These are phyloP conservation scores for Westerdykella sp. DNA, from an alignment of 2,329 filamentous ascomycete genomes.

Conservation along the genomic window DNA sequence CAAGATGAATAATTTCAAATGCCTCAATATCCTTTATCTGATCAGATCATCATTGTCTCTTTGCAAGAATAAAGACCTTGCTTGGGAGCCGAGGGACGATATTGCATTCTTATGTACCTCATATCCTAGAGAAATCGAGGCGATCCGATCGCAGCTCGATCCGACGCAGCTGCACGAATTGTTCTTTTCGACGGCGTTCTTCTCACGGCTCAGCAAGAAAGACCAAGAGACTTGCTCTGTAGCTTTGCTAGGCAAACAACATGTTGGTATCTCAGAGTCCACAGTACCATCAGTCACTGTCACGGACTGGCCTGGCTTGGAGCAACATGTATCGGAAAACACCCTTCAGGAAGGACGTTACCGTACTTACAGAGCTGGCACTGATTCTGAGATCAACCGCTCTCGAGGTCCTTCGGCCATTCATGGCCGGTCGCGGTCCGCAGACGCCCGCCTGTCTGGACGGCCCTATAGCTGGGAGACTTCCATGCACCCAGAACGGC, in stretches of 20 bases:
- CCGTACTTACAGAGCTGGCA: no score
- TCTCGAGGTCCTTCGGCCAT: no score
- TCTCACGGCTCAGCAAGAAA: slow-evolving; percentile 5
- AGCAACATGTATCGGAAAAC: no score
- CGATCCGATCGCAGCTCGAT: slow-evolving; percentile 19
- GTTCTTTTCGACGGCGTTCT: slow-evolving; percentile 24
- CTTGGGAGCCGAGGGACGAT: slow-evolving; percentile 27
- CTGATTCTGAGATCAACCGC: no score
- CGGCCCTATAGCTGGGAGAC: no score
- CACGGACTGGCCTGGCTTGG: no score
- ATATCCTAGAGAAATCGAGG: slow-evolving; percentile 19
- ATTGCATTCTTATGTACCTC: slow-evolving; percentile 24
- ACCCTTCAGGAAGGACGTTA: no score
- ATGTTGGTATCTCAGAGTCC: background rate
- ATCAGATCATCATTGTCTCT: slow-evolving; percentile 21
- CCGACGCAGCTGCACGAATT: slow-evolving; percentile 17
- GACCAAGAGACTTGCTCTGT: background rate
- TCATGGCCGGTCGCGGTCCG: no score
- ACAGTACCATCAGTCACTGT: no score
- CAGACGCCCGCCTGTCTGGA: no score
- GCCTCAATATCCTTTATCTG: slow-evolving; percentile 26
- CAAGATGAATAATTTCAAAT: slow-evolving; percentile 20
- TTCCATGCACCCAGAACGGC: no score
- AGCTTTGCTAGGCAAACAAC: background rate
- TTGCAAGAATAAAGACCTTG: slow-evolving; percentile 19